Evolutionary conservation across 768 basidiomycete species (phyloP), one percentile per base, ranked within the genome.

Genomic region (Russula ochroleuca): DNA sequence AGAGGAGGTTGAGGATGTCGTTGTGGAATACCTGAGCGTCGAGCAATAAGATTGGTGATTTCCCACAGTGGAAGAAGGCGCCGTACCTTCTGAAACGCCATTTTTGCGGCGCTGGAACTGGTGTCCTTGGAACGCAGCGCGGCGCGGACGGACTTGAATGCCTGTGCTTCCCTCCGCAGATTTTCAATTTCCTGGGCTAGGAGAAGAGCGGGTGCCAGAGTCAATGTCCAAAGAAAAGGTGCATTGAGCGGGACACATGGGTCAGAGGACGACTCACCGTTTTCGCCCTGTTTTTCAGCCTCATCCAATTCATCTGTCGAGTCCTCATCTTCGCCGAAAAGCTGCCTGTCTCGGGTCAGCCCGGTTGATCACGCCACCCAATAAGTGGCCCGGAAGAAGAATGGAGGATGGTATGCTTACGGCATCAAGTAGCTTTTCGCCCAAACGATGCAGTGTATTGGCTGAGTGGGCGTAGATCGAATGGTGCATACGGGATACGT

Each of bases 361-460:
- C 35, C 52, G 17, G 53, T 54, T 47, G 31, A 54, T 28, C 13
- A n/a, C n/a, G n/a, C 5, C 38, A 14, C n/a, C 43, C 31, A 38
- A 31, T 17, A 19, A 54, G 2, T 6, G 14, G 25, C 8, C 33
- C 23, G 50, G 33, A 5, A 41, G 7, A 23, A 28, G 21, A 4
- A 11, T 13, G 33, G 14, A 14, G 21, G 38, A 17, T 21, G 49
- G 23, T 23, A 37, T 28, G 76, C 89, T 72, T 69, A 92, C 95
- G 90, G 87, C 70, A 98, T 83, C 14, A 99, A 85, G 77, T 98
- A 98, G 62, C 86, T 94, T 74, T 98, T 99, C 35, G 93, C 94
- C 97, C 97, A 99, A 2, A 98, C 95, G 54, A 99, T 98, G 71
- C 96, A 99, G 70, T 99, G 97, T 56, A 98, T 97, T 0, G 97